Base-by-base conservation (phyloP, 768 basidiomycete species). In the Rhodotorula diobovata region DNA sequence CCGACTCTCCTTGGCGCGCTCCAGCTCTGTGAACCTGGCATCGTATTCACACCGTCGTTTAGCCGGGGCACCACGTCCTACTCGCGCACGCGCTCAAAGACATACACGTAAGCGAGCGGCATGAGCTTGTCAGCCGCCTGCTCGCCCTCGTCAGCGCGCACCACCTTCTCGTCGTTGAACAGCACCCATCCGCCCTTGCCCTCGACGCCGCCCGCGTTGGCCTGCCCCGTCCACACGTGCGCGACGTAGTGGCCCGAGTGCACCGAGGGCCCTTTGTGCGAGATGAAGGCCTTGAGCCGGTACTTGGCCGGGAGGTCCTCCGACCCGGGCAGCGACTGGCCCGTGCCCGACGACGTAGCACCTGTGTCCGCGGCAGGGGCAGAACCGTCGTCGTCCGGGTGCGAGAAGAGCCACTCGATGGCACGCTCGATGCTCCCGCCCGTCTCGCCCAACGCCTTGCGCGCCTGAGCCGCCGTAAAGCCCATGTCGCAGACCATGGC, bases 241-340 rank as follows among this genome's bases (percentile, higher is more conserved):
- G 90, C 90, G 21, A 94, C 91, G 77, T 96, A 95, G 76, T 93
- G 94, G 1, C 89, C 94, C 0, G 92, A 95, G 78, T 97, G 95
- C 35, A 94, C 92, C 1, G 91, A 93, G 0, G 91, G 90, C 0
- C 95, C 94, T 78, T 96, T 98, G 83, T 99, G 95, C 61, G 93
- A 96, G 77, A 99, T 87, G 82, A 98, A 99, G 16, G 91, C 93
- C 78, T 93, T 90, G 39, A 99, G 85, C 39, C 83, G 82, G 82
- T 91, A 99, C 23, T 82, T 81, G 11, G 88, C 92, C 1, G 94
- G 94, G 0, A 92, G 83, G 4, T 77, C 76, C 6, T 82, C 81
- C 39, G 86, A 84, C 32, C 91, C 91, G 9, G 83, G 82, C 1
- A 71, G 55, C 35, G 73, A n/a, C 20, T 71, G 62, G 15, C 67